Evolutionary conservation across 164 flowering plant species (phyloP), one percentile per base, ranked within the genome.

Genomic region (Buxus sempervirens): DNA sequence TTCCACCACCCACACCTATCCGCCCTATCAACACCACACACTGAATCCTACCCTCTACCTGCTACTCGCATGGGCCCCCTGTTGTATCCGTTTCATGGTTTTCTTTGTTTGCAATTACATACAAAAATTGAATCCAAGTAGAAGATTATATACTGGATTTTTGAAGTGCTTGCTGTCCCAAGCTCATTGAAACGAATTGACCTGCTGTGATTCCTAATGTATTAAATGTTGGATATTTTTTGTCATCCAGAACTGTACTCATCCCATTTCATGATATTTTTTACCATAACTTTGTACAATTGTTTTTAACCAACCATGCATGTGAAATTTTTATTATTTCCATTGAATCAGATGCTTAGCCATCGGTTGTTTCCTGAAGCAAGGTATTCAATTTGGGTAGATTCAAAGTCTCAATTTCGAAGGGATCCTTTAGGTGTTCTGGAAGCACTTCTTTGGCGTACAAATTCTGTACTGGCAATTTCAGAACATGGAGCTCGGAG

Each of bases 401-500:
- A 96, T 69, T 89, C 98, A 1, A 96, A 96, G 70, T 93, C 97
- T 23, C 99, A 96, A 61, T 88, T 96, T 62, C 84, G 97, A 54
- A 89, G 97, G 74, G 98, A 96, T 66, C 98, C 99, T 45, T 63
- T 96, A 66, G 96, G 98, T 61, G 97, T 96, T 32, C 54, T 96
- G 65, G 98, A 96, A 77, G 91, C 93, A 48, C 94, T 96, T 76
- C 91, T 96, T 66, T 96, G 98, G 98, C 93, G 90, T 54, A 69
- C 93, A 66, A 85, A 85, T 73, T 84, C 92, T 62, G 85, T 84
- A 15, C 84, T 96, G 62, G 96, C 96, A 55, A 93, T 96, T 62
- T 96, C 99, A 66, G 88, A 93, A 76, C 99, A 96, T 73, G 98
- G 99, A 61, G 98, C 98, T 69, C 88, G 99, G 5, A 88, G 98